Evolutionary conservation across 2,329 filamentous ascomycete genomes (phyloP).

Genomic region (Botryotinia convoluta): DNA sequence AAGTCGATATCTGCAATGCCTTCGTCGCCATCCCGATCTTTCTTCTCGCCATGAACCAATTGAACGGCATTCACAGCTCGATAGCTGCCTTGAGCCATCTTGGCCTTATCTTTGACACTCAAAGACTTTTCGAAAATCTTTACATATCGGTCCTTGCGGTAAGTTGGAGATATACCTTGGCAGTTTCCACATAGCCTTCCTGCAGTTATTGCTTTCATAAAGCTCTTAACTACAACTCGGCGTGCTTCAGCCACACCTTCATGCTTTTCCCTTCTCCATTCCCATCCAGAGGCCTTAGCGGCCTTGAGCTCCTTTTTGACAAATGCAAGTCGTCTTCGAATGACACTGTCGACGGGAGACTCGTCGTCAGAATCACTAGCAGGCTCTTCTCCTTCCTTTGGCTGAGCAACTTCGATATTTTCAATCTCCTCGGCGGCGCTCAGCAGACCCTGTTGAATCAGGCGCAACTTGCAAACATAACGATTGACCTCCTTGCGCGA

Average conservation of each 20-base stretch:
- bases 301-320: constrained; percentile 71
- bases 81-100: constrained; percentile 69
- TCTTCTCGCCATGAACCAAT: constrained; percentile 41
- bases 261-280: constrained; percentile 61
- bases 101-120: constrained; percentile 68
- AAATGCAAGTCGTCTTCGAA: constrained; percentile 60
- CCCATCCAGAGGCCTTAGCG: constrained; percentile 43
- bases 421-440: constrained; percentile 58
- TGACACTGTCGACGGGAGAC: constrained; percentile 47
- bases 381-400: constrained; percentile 27
- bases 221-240: constrained; percentile 73
- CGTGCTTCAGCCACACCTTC: constrained; percentile 79
- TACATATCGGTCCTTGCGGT: constrained; percentile 84
- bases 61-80: constrained; percentile 42
- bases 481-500: constrained; percentile 72
- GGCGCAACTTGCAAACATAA: constrained; percentile 78
- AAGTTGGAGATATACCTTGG: constrained; percentile 72
- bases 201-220: constrained; percentile 70
- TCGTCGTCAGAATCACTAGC: constrained; percentile 36
- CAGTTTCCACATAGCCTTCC: constrained; percentile 67
- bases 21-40: constrained; percentile 53
- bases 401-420: constrained; percentile 35
- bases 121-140: constrained; percentile 91
- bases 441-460: constrained; percentile 81
- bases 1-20: constrained; percentile 64